These are phyloP conservation scores for Takashimella koratensis DNA, from an alignment of 1,284 basidiomycete species.

Conservation along the genomic window DNA sequence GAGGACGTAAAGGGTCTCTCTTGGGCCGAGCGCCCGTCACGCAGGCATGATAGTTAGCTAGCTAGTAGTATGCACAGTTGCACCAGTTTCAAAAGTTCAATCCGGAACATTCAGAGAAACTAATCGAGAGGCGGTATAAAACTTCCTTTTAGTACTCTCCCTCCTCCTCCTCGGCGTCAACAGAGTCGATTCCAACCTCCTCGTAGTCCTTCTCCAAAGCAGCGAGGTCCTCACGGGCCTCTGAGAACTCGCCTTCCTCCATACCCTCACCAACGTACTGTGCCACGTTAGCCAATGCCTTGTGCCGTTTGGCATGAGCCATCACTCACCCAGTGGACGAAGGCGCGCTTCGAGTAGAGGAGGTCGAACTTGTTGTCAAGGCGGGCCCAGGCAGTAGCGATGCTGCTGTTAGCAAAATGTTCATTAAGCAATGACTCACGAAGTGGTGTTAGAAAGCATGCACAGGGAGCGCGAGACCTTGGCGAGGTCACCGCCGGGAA, in stretches of 20 bases:
- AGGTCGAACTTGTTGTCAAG: slow-evolving; percentile 99
- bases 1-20: neutral
- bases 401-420: slow-evolving; percentile 43
- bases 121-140: neutral
- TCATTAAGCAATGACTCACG: slow-evolving; percentile 16
- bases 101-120: neutral
- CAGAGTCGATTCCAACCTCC: slow-evolving; percentile 89
- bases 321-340: slow-evolving; percentile 69
- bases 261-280: slow-evolving; percentile 94
- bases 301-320: too few relatives aligned
- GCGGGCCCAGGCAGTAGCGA: slow-evolving; percentile 89
- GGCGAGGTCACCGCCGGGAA: slow-evolving; percentile 92
- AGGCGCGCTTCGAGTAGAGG: slow-evolving; percentile 87
- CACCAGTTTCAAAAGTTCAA: neutral
- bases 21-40: neutral
- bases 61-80: neutral
- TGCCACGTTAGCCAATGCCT: slow-evolving; percentile 11
- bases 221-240: slow-evolving; percentile 94
- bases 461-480: slow-evolving; percentile 91
- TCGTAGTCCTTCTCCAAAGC: slow-evolving; percentile 97
- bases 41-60: neutral
- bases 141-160: slow-evolving; percentile 61
- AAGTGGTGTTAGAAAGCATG: slow-evolving; percentile 72
- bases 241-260: slow-evolving; percentile 98
- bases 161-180: slow-evolving; percentile 70